Percentiles rank a stretch among this genome's conserved stretches.
Evolutionary conservation across 805 yeast genomes (phyloP).

Genomic region (Saturnispora diversa): DNA sequence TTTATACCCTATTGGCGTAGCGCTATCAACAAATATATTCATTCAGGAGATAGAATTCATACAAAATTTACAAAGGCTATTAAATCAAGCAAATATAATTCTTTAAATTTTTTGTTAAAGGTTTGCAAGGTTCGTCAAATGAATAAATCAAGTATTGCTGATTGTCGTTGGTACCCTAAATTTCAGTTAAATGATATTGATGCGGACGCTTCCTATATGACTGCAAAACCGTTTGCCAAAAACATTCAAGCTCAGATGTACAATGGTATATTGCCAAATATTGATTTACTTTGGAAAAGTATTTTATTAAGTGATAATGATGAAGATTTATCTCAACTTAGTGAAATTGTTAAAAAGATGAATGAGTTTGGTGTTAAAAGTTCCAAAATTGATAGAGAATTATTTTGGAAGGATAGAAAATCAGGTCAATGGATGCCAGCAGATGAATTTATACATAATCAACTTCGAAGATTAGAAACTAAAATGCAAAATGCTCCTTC

Average conservation of each 20-base stretch:
- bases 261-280: constrained; percentile 23
- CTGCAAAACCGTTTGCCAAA: constrained; percentile 15
- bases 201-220: constrained; percentile 9
- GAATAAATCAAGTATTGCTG: constrained; percentile 1
- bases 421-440: constrained; percentile 12
- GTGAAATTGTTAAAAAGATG: constrained; percentile 10
- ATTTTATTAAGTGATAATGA: constrained; percentile 15
- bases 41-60: constrained; percentile 17
- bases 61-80: constrained; percentile 12
- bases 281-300: constrained; percentile 16
- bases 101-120: constrained; percentile 10
- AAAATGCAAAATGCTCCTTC: constrained; percentile 1
- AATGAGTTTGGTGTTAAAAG: background rate
- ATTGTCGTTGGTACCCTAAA: constrained; percentile 11
- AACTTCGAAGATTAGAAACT: constrained; percentile 3
- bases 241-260: constrained; percentile 21
- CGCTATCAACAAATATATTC: constrained; percentile 18
- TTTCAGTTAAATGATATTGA: constrained; percentile 9
- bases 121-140: constrained; percentile 6
- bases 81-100: constrained; percentile 8
- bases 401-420: constrained; percentile 20
- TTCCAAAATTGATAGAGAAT: constrained; percentile 11
- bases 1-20: constrained; percentile 19
- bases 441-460: constrained; percentile 8
- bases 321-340: constrained; percentile 13